These are phyloP conservation scores for Coniochaeta hoffmannii DNA, from an alignment of 2,329 filamentous ascomycete genomes.

Conservation along the genomic window DNA sequence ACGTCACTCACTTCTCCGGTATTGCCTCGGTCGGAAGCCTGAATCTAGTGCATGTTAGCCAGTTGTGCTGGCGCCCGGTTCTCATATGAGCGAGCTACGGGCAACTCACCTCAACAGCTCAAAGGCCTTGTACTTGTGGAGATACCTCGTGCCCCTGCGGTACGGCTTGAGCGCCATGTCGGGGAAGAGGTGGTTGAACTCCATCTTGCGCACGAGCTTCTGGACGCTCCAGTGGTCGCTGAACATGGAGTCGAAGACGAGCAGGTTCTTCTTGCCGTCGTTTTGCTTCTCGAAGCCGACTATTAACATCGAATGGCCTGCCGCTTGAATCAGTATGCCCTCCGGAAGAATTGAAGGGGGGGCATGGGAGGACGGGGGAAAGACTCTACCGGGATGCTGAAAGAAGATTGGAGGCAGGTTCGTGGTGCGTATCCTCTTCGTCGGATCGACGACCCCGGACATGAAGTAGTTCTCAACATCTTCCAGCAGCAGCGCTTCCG, in stretches of 20 bases:
- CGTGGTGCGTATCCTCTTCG: slow-evolving; percentile 62
- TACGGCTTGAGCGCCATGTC: slow-evolving; percentile 61
- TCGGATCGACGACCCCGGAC: slow-evolving; percentile 37
- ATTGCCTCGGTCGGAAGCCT: background rate
- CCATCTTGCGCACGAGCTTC: slow-evolving; percentile 44
- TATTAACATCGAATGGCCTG: slow-evolving; percentile 84
- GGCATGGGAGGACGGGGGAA: too few species aligned
- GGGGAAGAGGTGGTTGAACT: slow-evolving; percentile 34
- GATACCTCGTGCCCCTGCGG: slow-evolving; percentile 59
- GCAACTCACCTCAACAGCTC: slow-evolving; percentile 63
- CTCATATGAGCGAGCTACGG: slow-evolving; percentile 6
- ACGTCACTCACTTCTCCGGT: background rate
- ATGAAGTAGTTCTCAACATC: slow-evolving; percentile 71
- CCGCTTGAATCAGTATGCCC: background rate
- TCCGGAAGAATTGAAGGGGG: too few species aligned
- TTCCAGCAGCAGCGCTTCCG: slow-evolving; percentile 52
- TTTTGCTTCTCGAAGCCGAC: slow-evolving; percentile 69
- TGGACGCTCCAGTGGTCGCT: slow-evolving; percentile 58
- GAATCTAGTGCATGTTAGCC: background rate
- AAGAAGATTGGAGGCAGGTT: slow-evolving; percentile 79
- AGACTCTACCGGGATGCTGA: slow-evolving; percentile 65
- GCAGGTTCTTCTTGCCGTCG: slow-evolving; percentile 58
- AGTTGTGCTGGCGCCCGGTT: too few species aligned
- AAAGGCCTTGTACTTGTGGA: slow-evolving; percentile 67
- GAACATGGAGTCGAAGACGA: slow-evolving; percentile 87